Base-by-base conservation (phyloP, 495 filamentous ascomycete species). In the Podospora didyma region DNA sequence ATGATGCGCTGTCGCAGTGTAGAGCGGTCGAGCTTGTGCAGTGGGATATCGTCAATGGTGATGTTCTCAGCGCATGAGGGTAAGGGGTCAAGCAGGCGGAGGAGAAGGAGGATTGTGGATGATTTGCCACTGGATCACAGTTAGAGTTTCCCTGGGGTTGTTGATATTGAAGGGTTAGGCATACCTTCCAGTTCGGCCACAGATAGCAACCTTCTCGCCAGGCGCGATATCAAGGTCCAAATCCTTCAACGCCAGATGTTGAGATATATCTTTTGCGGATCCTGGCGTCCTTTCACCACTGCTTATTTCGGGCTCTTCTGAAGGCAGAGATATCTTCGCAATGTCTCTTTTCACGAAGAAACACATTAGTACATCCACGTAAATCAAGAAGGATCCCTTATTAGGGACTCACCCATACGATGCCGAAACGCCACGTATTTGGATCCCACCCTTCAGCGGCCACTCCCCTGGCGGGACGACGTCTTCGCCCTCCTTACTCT, bases 31-130 rank as follows among this genome's bases (percentile, higher is more conserved):
- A 62, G 53, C 7, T 20, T 31, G 56, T 28, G 0, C 3, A 68
- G 57, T 1, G 66, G 58, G 19, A 50, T 58, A 20, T 39, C 34
- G 54, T 66, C 63, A 48, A 68, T 62, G 7, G 46, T 59, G 17
- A 65, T 58, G 44, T 37, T 54, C 3, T 26, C 4, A 56, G 79
- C 77, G 46, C 89, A 89, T 44, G 79, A 73, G 50, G 77, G 73
- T 3, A 89, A 77, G 62, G 97, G 92, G 60, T 59, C 58, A 44
- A 98, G 96, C 51, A 98, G 91, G 41, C 92, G 85, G 79, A 98
- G 96, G n/a, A 97, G 79, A 22, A 92, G 86, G 63, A 96, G 79
- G 5, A 93, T 91, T 56, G 96, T 77, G 4, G 90, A 95, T 60
- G 90, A 95, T 76, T 97, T 97, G 54, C 93, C 93, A 45, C 64